phyloP scores from a whole-genome alignment of 129 eudicot species.

The Silybum marianum region DNA sequence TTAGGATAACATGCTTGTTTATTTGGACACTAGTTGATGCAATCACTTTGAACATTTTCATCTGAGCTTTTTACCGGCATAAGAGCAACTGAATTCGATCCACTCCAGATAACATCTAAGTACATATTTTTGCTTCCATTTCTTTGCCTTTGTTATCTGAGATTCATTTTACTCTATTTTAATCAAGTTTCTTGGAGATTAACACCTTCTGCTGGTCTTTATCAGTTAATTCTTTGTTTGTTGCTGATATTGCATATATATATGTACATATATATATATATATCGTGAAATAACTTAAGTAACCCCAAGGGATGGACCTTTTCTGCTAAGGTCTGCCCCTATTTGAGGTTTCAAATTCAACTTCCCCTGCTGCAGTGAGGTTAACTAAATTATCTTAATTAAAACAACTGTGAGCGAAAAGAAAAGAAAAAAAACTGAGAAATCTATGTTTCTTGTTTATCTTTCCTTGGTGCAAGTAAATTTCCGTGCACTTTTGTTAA shows the following conservation, averaged over 20 bases:
- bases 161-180: neutral
- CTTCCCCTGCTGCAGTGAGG: neutral
- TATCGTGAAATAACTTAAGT: neutral
- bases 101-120: neutral
- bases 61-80: neutral
- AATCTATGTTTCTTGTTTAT: neutral
- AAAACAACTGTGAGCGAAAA: constrained; percentile 1
- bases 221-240: neutral
- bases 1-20: neutral
- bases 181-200: neutral
- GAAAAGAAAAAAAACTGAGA: neutral
- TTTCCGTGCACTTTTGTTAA: neutral
- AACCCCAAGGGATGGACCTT: neutral
- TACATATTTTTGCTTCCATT: neutral
- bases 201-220: no score
- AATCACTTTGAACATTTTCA: neutral
- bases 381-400: neutral
- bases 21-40: neutral
- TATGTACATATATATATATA: no score
- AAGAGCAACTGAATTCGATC: neutral
- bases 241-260: neutral
- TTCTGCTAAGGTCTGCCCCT: neutral
- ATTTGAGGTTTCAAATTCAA: no score
- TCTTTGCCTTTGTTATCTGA: neutral
- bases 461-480: neutral